A percentile compares a stretch with the other conserved stretches of the same genome.
These are phyloP conservation scores for Mycena leptocephala DNA, from an alignment of 768 basidiomycete species.

Conservation along the genomic window DNA sequence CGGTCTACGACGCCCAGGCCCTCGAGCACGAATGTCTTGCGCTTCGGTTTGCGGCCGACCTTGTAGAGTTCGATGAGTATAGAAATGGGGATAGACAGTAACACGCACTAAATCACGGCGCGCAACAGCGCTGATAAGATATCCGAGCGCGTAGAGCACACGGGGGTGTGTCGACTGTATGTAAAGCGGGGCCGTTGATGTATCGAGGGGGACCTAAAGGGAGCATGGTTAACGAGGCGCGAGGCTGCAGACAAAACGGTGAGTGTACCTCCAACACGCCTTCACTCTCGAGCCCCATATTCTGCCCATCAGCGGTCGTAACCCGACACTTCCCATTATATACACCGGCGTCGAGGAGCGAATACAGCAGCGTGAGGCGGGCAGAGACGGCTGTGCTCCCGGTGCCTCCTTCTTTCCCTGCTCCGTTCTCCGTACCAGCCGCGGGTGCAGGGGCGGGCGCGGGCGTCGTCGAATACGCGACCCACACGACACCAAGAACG, in stretches of 20 bases:
- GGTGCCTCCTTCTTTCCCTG: conserved; percentile 8
- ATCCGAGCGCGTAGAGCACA: conserved; percentile 74
- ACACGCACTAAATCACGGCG: conserved; percentile 70
- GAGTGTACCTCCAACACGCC: conserved; percentile 54
- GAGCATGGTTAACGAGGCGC: conserved; percentile 39
- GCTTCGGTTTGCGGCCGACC: conserved; percentile 82
- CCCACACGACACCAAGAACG: conserved; percentile 72
- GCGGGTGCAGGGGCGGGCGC: not conserved
- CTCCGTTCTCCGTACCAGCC: not conserved
- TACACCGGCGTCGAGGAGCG: conserved; percentile 73
- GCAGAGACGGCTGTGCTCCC: conserved; percentile 67
- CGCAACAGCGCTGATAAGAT: conserved; percentile 75
- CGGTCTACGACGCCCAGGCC: conserved; percentile 68
- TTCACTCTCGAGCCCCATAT: conserved; percentile 44
- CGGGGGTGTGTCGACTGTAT: conserved; percentile 81
- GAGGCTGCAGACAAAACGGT: conserved; percentile 34
- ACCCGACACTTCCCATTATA: conserved; percentile 45
- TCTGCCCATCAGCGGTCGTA: conserved; percentile 44
- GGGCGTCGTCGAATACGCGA: conserved; percentile 61
- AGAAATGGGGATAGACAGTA: not conserved
- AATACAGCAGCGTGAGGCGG: conserved; percentile 73
- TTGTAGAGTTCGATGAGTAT: conserved; percentile 42
- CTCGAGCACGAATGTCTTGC: conserved; percentile 78
- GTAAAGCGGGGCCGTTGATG: conserved; percentile 61
- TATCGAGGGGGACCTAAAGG: conserved; percentile 52